Evolutionary conservation across 768 basidiomycete species (phyloP).

Genomic region (Amanita thiersii): DNA sequence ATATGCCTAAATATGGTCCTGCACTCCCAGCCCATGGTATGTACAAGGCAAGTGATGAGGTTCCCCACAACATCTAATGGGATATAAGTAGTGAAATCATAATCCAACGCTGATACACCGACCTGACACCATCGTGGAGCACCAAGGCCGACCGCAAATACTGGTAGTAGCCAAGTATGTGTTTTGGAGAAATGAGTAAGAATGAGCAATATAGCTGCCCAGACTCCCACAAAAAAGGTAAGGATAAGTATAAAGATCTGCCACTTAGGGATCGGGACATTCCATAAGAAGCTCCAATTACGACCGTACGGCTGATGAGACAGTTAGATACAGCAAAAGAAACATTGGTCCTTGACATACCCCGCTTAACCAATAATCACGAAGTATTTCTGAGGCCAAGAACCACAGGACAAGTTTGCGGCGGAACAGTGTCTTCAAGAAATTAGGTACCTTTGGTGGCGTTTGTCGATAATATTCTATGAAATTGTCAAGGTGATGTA

Average conservation of each 20-base stretch:
- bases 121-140: constrained; percentile 95
- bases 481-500: constrained; percentile 9
- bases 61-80: constrained; percentile 83
- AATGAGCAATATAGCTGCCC: constrained; percentile 66
- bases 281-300: constrained; percentile 94
- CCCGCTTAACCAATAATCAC: constrained; percentile 89
- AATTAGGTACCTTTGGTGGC: constrained; percentile 91
- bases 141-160: constrained; percentile 92
- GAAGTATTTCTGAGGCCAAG: constrained; percentile 83
- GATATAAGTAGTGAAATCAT: too few relatives aligned
- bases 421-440: constrained; percentile 82
- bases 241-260: constrained; percentile 74
- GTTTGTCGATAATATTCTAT: constrained; percentile 86
- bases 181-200: constrained; percentile 86
- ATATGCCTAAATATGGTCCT: constrained; percentile 85
- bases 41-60: constrained; percentile 86
- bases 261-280: constrained; percentile 73
- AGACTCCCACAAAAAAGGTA: constrained; percentile 81
- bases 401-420: constrained; percentile 93
- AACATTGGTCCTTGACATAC: constrained; percentile 32
- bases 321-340: constrained; percentile 6
- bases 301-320: constrained; percentile 71
- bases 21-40: constrained; percentile 86
- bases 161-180: constrained; percentile 91
- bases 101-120: too few relatives aligned